Base-by-base conservation (phyloP, 129 eudicot species). In the Tanacetum coccineum region DNA sequence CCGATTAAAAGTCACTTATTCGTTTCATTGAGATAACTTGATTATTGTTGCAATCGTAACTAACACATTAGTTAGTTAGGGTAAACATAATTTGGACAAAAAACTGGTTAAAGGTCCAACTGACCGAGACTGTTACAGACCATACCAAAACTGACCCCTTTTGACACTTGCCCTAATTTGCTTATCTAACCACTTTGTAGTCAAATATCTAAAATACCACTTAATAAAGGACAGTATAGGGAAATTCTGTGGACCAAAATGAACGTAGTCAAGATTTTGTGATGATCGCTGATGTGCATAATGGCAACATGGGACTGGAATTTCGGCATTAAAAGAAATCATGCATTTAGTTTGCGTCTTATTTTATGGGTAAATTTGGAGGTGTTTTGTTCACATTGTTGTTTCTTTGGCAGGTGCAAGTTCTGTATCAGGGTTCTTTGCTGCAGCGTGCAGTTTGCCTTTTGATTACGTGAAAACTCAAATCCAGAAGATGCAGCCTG, bases 401-500 rank as follows among this genome's bases (percentile, higher is more conserved):
- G 8, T 21, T 65, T 42, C 25, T 12, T 14, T 36, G 71, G 48
- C 85, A 87, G 98, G 91, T 74, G 96, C 98, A 19, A 92, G 98
- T 75, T 15, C 85, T 13, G 91, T 88, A 19, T 86, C 98, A 3
- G 98, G 98, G 13, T 92, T 92, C 65, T 86, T 86, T 57, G 98
- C 98, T 69, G 80, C 98, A 13, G 98, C 96, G 11, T 83, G 95
- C 80, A 88, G 96, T 81, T 79, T 88, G 58, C 98, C 98, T 5
- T 86, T 92, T 54, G 98, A 92, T 70, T 88, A 83, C 51, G 96
- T 88, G 54, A 92, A 92, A 67, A 92, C 98, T 14, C 95, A 88
- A 64, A 86, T 92, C 48, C 96, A 88, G 65, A 92, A 88, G 71
- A 92, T 92, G 98, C 96, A 92, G 66, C 96, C 96, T 0, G 96